Evolutionary conservation across 176 grass and related monocot genomes (phyloP).

Genomic region (Aegilops longissima): DNA sequence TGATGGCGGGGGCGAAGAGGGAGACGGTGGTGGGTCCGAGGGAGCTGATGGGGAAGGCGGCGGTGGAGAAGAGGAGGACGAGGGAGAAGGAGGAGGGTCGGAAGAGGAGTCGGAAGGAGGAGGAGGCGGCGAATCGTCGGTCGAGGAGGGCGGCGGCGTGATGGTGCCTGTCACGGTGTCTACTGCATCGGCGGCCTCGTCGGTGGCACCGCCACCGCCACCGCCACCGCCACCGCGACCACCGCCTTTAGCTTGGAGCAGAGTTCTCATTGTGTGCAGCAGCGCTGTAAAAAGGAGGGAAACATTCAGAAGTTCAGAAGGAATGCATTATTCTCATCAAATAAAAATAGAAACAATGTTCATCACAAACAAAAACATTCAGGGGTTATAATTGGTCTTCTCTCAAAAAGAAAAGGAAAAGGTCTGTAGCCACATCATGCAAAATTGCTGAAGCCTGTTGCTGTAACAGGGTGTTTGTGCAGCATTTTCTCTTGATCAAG

Average conservation of each 20-base stretch:
- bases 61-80: not conserved
- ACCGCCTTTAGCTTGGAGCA: slow-evolving; percentile 21
- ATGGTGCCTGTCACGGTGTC: not conserved
- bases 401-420: not conserved
- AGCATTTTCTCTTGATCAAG: not conserved
- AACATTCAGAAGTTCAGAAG: not conserved
- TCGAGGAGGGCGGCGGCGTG: not conserved
- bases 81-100: not conserved
- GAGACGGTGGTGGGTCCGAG: not conserved
- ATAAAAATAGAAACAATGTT: too few relatives aligned
- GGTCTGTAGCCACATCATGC: not conserved
- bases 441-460: too few relatives aligned
- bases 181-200: not conserved
- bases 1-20: not conserved
- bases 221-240: not conserved
- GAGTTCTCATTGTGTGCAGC: slow-evolving; percentile 28
- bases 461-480: too few relatives aligned
- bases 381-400: not conserved
- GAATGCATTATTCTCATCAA: too few relatives aligned
- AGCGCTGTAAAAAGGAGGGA: slow-evolving; percentile 20
- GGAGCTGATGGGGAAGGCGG: not conserved
- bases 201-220: not conserved
- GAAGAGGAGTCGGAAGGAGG: slow-evolving; percentile 23
- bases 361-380: too few relatives aligned
- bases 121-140: slow-evolving; percentile 8